Evolutionary conservation across 1,284 basidiomycete genomes (phyloP).

Genomic region (Malassezia caprae): DNA sequence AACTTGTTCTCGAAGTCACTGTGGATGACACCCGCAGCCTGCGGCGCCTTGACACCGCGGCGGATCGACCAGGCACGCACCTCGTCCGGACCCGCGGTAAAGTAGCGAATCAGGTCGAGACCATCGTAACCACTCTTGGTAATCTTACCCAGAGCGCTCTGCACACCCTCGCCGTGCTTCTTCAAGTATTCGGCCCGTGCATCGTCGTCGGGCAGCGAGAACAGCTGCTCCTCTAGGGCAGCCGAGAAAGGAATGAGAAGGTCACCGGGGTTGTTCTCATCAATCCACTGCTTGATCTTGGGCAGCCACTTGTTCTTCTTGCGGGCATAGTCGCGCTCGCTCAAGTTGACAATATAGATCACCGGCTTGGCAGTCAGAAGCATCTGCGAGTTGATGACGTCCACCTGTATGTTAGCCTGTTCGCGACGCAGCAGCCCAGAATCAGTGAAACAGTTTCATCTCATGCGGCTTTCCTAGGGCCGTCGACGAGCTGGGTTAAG

Average conservation of each 20-base stretch:
- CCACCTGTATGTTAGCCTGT: slow-evolving; percentile 59
- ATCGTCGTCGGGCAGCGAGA: slow-evolving; percentile 48
- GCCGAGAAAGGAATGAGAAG: slow-evolving; percentile 94
- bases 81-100: slow-evolving; percentile 92
- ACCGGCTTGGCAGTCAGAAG: slow-evolving; percentile 95
- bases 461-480: slow-evolving; percentile 53
- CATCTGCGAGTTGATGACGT: slow-evolving; percentile 82
- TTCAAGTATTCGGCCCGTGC: slow-evolving; percentile 30
- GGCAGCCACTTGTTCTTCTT: slow-evolving; percentile 99
- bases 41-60: slow-evolving; percentile 83
- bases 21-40: slow-evolving; percentile 96
- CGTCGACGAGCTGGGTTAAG: slow-evolving; percentile 61
- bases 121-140: slow-evolving; percentile 45
- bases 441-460: slow-evolving; percentile 35
- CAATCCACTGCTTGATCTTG: slow-evolving; percentile 98
- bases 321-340: slow-evolving; percentile 84
- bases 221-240: slow-evolving; percentile 82
- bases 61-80: slow-evolving; percentile 94
- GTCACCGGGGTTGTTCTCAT: slow-evolving; percentile 91
- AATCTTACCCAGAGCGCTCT: slow-evolving; percentile 43
- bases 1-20: slow-evolving; percentile 94
- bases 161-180: slow-evolving; percentile 36
- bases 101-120: slow-evolving; percentile 51
- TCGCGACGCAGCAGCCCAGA: background rate
- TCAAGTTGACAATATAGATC: slow-evolving; percentile 95